These are phyloP conservation scores for Cladosporium sp. DNA, from an alignment of 2,329 filamentous ascomycete species.

Conservation along the genomic window DNA sequence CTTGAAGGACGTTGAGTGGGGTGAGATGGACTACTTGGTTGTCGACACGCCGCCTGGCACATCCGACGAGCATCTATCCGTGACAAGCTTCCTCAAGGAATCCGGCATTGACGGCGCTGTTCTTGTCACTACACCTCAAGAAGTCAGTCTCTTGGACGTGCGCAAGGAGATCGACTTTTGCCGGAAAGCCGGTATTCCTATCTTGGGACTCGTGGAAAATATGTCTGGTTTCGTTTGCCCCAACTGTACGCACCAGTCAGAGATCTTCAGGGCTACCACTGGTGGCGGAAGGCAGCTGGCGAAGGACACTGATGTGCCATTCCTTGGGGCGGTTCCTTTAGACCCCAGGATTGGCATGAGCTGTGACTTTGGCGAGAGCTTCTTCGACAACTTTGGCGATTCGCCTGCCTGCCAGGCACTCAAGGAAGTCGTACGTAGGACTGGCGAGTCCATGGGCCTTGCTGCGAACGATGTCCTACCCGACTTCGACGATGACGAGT, in stretches of 20 bases:
- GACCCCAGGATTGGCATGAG: conserved; percentile 95
- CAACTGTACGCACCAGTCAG: conserved; percentile 71
- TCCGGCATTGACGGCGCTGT: conserved; percentile 92
- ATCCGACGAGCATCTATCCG: conserved; percentile 89
- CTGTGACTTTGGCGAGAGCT: conserved; percentile 96
- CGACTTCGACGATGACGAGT: conserved; percentile 8
- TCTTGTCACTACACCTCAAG: conserved; percentile 90
- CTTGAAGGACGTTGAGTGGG: conserved; percentile 97
- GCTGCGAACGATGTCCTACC: conserved; percentile 26
- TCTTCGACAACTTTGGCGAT: conserved; percentile 89
- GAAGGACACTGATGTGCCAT: conserved; percentile 81
- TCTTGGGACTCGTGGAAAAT: conserved; percentile 92
- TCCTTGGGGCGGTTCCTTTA: conserved; percentile 82
- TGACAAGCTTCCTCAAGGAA: conserved; percentile 87
- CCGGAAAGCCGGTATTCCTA: conserved; percentile 81
- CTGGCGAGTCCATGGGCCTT: conserved; percentile 42
- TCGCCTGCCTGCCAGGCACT: conserved; percentile 85
- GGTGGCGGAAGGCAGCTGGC: conserved; percentile 79
- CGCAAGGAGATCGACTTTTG: conserved; percentile 98
- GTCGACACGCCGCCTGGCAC: conserved; percentile 96
- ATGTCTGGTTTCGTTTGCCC: conserved; percentile 98
- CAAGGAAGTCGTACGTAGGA: conserved; percentile 69
- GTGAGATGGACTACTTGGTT: conserved; percentile 85
- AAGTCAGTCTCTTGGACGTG: conserved; percentile 87
- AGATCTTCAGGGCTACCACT: conserved; percentile 90